Conservation (phyloP, 768 basidiomycete species). For the Kockovaella imperatae region DNA sequence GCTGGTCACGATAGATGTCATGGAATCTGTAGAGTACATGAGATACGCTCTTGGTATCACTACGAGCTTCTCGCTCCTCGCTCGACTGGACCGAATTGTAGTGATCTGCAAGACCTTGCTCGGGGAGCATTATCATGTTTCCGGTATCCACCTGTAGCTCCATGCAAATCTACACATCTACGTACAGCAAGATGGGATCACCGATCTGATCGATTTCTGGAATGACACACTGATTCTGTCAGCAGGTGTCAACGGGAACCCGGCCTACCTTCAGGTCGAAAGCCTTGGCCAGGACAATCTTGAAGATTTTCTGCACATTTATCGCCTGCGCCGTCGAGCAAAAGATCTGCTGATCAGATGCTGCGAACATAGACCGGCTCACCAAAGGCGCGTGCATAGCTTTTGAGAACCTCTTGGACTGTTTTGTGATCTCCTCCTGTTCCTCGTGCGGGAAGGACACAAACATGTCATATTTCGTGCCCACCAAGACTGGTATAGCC, state of each 20-base stretch:
- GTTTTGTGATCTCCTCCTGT: conserved; percentile 98
- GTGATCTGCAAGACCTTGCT: conserved; percentile 75
- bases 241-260: background rate
- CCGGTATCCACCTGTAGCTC: conserved; percentile 3
- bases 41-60: conserved; percentile 47
- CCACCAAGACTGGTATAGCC: conserved; percentile 95
- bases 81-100: conserved; percentile 68
- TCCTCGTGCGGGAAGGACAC: conserved; percentile 92
- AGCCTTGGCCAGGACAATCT: conserved; percentile 54
- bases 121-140: conserved; percentile 77
- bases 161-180: conserved; percentile 48
- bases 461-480: conserved; percentile 97
- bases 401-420: conserved; percentile 95
- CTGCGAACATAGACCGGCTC: background rate
- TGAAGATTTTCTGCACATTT: conserved; percentile 84
- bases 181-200: conserved; percentile 88
- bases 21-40: conserved; percentile 72
- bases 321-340: conserved; percentile 98
- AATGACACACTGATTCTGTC: conserved; percentile 66
- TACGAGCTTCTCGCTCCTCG: conserved; percentile 50
- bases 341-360: conserved; percentile 79
- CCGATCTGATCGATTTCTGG: conserved; percentile 96
- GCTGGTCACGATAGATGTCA: conserved; percentile 60
- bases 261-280: conserved; percentile 67
- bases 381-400: conserved; percentile 97